These are phyloP conservation scores for Lasiosphaeria hispida DNA, from an alignment of 495 filamentous ascomycete species.

Conservation along the genomic window DNA sequence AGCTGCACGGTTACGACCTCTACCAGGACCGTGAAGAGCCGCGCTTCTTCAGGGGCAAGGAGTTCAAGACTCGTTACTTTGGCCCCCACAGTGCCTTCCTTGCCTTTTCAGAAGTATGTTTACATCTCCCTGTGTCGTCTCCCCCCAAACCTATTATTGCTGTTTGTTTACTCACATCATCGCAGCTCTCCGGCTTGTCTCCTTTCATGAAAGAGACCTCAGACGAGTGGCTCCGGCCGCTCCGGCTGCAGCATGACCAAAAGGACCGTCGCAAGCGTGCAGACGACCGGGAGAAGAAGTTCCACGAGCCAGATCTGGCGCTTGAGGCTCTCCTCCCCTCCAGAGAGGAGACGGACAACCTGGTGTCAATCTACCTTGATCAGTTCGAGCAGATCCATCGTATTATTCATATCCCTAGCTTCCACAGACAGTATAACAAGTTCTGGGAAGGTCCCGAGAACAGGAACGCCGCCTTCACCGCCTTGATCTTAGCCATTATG, in stretches of 20 bases:
- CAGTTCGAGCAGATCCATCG: constrained; percentile 47
- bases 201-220: constrained; percentile 47
- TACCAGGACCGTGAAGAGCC: constrained; percentile 33
- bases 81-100: constrained; percentile 48
- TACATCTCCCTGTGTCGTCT: too few species aligned
- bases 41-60: constrained; percentile 37
- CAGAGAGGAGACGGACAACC: constrained; percentile 35
- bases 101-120: constrained; percentile 37
- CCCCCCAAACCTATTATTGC: background rate
- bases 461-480: constrained; percentile 46
- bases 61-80: constrained; percentile 49
- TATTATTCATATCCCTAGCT: constrained; percentile 47
- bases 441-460: constrained; percentile 43
- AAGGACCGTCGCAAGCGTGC: constrained; percentile 37
- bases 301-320: constrained; percentile 28
- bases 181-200: constrained; percentile 43
- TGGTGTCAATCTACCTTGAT: constrained; percentile 43
- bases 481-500: constrained; percentile 42
- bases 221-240: constrained; percentile 41
- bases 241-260: constrained; percentile 29
- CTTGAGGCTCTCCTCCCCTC: constrained; percentile 42
- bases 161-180: background rate
- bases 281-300: constrained; percentile 35
- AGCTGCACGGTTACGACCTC: constrained; percentile 23
- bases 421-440: constrained; percentile 40